Base-by-base conservation (phyloP, 169 alveolate species). In the Plasmodium relictum region DNA sequence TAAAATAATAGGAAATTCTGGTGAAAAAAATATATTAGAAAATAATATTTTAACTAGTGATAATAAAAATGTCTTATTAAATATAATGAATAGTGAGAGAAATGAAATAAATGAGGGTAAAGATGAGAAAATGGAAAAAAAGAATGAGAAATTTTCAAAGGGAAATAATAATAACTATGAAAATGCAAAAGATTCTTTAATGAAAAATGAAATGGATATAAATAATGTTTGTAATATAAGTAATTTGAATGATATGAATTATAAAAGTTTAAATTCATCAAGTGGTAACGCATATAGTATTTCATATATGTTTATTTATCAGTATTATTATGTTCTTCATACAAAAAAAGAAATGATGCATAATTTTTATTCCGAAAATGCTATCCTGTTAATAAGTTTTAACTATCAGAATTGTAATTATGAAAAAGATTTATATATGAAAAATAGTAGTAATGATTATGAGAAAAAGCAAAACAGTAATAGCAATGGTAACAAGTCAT, bases 271-370 rank as follows among this genome's bases (percentile, higher is more conserved):
- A n/a, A 59, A 58, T 50, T 20, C 73, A 39, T 18, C 44, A 0
- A 45, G 37, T 14, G 89, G 78, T 24, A 76, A 58, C 8, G 89
- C 89, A 22, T 76, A 76, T 24, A 76, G 48, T 24, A 76, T 76
- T 22, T 39, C 89, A 3, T 76, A 68, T 24, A 83, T 83, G 91
- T 83, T 83, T 45, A 83, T 69, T 6, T 83, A 68, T 20, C 91
- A 83, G 63, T 83, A 83, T 45, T 83, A 83, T 52, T 69, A 83
- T 45, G 85, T 69, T 14, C 45, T 83, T 0, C 91, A 83, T 56
- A 83, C 80, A 26, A 83, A 83, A 37, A 83, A 83, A 56, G 91
- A 54, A 1, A 66, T 83, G 85, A 83, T 83, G 91, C 63, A 83
- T 16, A 83, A 83, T 54, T 83, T 83, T 41, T 83, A 83, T 31